Evolutionary conservation across 2,329 filamentous ascomycete species (phyloP).

Genomic region (Didymella exigua): DNA sequence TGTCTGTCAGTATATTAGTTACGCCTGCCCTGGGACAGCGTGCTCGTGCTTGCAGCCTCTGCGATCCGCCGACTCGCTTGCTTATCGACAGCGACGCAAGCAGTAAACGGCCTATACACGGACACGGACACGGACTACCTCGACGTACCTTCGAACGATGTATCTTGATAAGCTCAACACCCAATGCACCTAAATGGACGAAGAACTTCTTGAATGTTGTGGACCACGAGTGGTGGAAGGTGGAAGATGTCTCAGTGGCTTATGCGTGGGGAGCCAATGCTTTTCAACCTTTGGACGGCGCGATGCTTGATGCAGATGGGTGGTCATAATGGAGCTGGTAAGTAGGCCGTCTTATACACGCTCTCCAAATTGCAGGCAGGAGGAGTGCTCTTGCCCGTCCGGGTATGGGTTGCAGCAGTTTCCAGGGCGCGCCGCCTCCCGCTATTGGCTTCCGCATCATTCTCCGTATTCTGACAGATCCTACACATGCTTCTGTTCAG

Average conservation of each 20-base stretch:
- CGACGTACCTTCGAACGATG: conserved; percentile 29
- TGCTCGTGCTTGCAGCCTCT: conserved; percentile 8
- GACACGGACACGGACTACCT: not conserved
- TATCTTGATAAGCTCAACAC: not conserved
- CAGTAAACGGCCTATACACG: not conserved
- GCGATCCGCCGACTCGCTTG: conserved; percentile 6
- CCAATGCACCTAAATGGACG: conserved; percentile 15
- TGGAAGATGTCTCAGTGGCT: conserved; percentile 35
- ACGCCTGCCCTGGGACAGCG: conserved; percentile 31
- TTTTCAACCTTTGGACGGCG: conserved; percentile 30
- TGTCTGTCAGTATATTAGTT: conserved; percentile 39
- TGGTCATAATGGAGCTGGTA: conserved; percentile 31
- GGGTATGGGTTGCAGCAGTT: conserved; percentile 41
- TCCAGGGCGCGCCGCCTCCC: conserved; percentile 39
- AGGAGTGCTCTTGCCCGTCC: conserved; percentile 37
- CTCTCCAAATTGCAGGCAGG: conserved; percentile 24
- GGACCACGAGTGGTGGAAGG: conserved; percentile 26
- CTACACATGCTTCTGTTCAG: conserved; percentile 31
- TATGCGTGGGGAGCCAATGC: conserved; percentile 33
- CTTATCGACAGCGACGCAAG: not conserved
- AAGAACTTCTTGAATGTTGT: conserved; percentile 22
- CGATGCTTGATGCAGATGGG: conserved; percentile 35
- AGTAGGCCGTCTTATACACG: conserved; percentile 45
- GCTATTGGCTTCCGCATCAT: conserved; percentile 40
- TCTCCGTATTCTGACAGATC: conserved; percentile 37